These are phyloP conservation scores for Pseudogymnoascus sp. DNA, from an alignment of 2,329 filamentous ascomycete species.

Conservation along the genomic window DNA sequence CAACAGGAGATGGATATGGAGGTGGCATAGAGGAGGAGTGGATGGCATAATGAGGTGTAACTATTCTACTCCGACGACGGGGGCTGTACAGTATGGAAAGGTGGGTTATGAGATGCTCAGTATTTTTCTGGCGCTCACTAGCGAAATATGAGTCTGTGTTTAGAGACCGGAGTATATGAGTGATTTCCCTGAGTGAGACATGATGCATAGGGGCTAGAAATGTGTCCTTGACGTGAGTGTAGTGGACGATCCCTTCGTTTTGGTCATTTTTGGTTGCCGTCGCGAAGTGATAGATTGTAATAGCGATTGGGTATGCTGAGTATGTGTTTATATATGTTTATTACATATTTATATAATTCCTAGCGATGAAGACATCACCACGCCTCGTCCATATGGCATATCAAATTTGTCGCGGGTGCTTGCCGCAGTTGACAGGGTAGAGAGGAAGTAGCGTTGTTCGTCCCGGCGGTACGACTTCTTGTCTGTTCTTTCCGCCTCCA, in stretches of 20 bases:
- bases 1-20: background rate
- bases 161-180: background rate
- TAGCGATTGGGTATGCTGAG: background rate
- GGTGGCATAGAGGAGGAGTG: background rate
- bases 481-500: slow-evolving; percentile 10
- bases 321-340: background rate
- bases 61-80: slow-evolving; percentile 2
- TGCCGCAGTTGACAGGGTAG: slow-evolving; percentile 3
- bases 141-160: slow-evolving; percentile 6
- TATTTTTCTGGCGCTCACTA: slow-evolving; percentile 2
- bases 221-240: slow-evolving; percentile 1
- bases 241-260: background rate
- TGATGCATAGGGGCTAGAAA: slow-evolving; percentile 1
- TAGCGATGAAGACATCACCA: background rate
- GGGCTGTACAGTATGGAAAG: slow-evolving; percentile 5
- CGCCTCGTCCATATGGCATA: background rate
- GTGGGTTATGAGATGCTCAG: slow-evolving; percentile 1
- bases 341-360: background rate
- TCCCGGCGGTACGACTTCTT: slow-evolving; percentile 7
- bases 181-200: slow-evolving; percentile 6
- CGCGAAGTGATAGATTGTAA: background rate
- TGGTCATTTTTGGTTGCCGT: background rate
- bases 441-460: slow-evolving; percentile 3
- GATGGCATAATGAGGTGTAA: slow-evolving; percentile 5
- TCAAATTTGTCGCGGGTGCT: slow-evolving; percentile 4